Evolutionary conservation across 148 eudicot genomes (phyloP).

Genomic region (Tetragonia tetragonoides): DNA sequence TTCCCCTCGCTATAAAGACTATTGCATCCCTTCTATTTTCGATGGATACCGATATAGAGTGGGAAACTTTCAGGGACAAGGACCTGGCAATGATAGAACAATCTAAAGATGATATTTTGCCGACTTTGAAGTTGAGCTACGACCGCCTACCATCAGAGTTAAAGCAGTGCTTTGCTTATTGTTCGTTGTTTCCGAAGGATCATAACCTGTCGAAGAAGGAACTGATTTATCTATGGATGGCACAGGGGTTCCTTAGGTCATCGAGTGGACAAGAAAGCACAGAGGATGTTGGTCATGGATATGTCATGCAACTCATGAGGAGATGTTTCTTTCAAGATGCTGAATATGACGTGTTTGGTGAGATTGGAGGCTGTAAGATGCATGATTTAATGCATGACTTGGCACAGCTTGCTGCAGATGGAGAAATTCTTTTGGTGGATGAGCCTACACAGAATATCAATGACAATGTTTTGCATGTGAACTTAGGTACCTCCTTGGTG

Average conservation of each 20-base stretch:
- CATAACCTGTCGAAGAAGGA: background rate
- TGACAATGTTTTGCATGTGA: background rate
- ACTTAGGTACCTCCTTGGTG: background rate
- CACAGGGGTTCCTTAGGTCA: background rate
- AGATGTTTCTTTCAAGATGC: background rate
- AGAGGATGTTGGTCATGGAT: conserved; percentile 4
- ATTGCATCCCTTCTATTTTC: conserved; percentile 4
- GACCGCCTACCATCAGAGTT: background rate
- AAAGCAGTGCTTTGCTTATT: conserved; percentile 16
- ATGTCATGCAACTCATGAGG: background rate
- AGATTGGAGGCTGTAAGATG: background rate
- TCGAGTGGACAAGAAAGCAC: background rate
- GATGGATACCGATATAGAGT: conserved; percentile 9
- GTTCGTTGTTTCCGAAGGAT: conserved; percentile 13
- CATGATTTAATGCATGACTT: background rate
- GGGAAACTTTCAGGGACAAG: background rate
- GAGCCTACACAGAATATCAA: background rate
- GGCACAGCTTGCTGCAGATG: background rate
- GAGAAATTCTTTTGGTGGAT: background rate
- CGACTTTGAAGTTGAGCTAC: background rate
- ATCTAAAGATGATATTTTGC: background rate
- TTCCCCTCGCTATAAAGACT: conserved; percentile 12
- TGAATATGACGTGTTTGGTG: background rate
- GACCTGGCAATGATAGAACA: conserved; percentile 1
- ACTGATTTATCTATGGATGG: conserved; percentile 11